phyloP scores from a whole-genome alignment of 352 stramenopile genomes.

The Globisporangium viniferum region DNA sequence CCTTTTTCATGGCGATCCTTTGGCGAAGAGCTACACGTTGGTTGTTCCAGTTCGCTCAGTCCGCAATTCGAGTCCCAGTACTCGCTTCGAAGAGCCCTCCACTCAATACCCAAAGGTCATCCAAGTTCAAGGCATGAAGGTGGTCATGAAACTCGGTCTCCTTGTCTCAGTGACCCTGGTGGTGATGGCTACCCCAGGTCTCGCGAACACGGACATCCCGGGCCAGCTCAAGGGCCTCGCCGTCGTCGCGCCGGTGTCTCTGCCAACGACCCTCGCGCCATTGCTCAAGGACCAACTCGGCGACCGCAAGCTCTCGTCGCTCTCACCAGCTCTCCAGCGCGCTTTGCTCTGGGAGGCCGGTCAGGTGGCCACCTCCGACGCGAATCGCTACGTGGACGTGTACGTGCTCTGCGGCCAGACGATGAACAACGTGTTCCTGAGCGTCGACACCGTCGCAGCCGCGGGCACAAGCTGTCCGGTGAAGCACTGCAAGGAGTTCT shows the following conservation, averaged over 20 bases:
- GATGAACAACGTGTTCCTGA: constrained; percentile 40
- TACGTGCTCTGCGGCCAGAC: constrained; percentile 35
- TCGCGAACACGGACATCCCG: background rate
- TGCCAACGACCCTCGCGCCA: background rate
- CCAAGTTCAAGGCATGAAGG: background rate
- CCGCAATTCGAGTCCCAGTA: background rate
- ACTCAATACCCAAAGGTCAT: background rate
- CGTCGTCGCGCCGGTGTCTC: background rate
- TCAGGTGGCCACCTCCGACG: background rate
- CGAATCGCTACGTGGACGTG: constrained; percentile 8
- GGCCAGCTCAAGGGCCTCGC: background rate
- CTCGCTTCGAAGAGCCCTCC: background rate
- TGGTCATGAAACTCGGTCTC: background rate
- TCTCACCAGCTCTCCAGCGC: background rate
- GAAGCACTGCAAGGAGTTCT: constrained; percentile 30
- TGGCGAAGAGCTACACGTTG: background rate
- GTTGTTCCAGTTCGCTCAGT: background rate
- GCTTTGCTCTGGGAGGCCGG: background rate
- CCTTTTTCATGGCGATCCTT: background rate
- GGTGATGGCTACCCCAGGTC: too few species aligned
- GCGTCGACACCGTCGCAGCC: constrained; percentile 11
- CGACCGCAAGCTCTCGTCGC: background rate
- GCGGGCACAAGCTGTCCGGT: constrained; percentile 13
- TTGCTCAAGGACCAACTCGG: background rate
- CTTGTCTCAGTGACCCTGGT: background rate